Evolutionary conservation across 345 rosid species (phyloP).

Genomic region (Melaleuca alternifolia): DNA sequence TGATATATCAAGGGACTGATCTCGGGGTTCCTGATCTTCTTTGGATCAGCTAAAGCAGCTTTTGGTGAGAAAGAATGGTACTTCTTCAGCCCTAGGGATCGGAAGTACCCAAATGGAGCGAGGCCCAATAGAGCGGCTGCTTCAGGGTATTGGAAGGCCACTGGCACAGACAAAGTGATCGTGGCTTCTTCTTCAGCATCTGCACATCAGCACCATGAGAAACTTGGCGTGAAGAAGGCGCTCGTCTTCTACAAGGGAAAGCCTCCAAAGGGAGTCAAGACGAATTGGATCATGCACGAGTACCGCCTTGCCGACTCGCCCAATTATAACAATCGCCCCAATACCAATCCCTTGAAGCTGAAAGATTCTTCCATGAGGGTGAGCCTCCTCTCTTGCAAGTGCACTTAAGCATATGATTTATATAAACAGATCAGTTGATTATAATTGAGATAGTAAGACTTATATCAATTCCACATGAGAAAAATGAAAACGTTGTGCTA

Average conservation of each 20-base stretch:
- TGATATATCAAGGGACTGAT: not conserved
- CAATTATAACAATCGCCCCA: slow-evolving; percentile 6
- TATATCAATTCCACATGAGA: not conserved
- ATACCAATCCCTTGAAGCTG: slow-evolving; percentile 20
- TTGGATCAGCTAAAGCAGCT: slow-evolving; percentile 45
- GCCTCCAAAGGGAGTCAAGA: slow-evolving; percentile 90
- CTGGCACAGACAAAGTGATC: slow-evolving; percentile 86
- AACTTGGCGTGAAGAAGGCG: slow-evolving; percentile 88
- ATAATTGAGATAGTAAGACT: not conserved
- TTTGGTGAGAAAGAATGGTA: slow-evolving; percentile 99
- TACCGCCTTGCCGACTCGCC: slow-evolving; percentile 57
- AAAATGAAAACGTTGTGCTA: not conserved
- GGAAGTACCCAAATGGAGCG: slow-evolving; percentile 96
- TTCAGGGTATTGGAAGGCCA: slow-evolving; percentile 97
- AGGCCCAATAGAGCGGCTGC: slow-evolving; percentile 97
- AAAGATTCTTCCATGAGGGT: slow-evolving; percentile 94
- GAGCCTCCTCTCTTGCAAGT: not conserved
- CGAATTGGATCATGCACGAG: slow-evolving; percentile 99
- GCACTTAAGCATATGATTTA: not conserved
- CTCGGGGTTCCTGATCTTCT: not conserved
- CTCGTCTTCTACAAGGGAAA: slow-evolving; percentile 91
- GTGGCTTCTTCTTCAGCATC: slow-evolving; percentile 6
- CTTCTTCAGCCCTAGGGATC: slow-evolving; percentile 91
- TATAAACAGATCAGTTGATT: not conserved
- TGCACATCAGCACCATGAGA: slow-evolving; percentile 21